These are phyloP conservation scores for Chalaropsis thielavioides DNA, from an alignment of 2,329 filamentous ascomycete genomes.

Conservation along the genomic window DNA sequence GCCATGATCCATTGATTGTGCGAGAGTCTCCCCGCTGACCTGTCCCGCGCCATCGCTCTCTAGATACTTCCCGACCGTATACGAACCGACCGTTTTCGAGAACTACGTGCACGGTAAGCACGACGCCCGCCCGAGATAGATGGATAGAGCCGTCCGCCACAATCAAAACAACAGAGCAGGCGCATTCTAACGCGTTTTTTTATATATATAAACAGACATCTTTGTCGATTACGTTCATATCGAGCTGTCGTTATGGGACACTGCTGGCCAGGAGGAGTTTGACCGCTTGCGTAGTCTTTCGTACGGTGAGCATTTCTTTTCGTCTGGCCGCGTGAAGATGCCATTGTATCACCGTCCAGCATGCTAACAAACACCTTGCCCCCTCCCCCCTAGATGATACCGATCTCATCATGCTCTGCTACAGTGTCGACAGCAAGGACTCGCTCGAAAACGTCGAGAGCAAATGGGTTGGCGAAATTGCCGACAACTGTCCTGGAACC, in stretches of 20 bases:
- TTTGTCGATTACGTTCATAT: constrained; percentile 97
- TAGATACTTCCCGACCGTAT: constrained; percentile 94
- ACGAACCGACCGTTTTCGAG: constrained; percentile 96
- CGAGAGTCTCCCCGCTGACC: background rate
- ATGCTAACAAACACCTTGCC: background rate
- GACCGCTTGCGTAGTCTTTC: constrained; percentile 88
- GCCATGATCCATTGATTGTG: background rate
- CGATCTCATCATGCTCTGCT: constrained; percentile 97
- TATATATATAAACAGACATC: constrained; percentile 64
- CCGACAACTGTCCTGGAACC: constrained; percentile 91
- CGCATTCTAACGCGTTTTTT: background rate
- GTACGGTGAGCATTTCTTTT: constrained; percentile 49
- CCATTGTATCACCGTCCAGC: background rate
- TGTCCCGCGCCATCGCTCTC: background rate
- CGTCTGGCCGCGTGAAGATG: background rate
- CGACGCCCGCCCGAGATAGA: background rate
- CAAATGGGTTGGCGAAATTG: constrained; percentile 97
- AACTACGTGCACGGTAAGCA: constrained; percentile 90
- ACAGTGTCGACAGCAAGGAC: constrained; percentile 90
- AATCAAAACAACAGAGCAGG: background rate
- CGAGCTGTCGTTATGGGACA: constrained; percentile 96
- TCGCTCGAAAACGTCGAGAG: constrained; percentile 96
- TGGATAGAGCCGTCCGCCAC: background rate
- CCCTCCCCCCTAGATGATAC: constrained; percentile 50
- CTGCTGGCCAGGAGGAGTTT: constrained; percentile 97